Conservation (phyloP, 2,329 filamentous ascomycete genomes). For the Ascocoryne sarcoides region DNA sequence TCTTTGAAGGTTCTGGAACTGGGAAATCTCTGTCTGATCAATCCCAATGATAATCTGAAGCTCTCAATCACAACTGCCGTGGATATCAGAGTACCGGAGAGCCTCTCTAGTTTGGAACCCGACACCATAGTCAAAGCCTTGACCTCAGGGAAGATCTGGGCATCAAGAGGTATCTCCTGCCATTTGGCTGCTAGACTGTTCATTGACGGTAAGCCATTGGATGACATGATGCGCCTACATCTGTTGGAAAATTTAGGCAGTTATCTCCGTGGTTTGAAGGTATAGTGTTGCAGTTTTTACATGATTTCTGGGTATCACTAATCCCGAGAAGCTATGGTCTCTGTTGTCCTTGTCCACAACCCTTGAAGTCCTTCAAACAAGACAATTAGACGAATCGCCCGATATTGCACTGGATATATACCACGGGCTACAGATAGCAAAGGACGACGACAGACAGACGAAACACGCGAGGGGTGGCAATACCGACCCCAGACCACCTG, state of each 20-base stretch:
- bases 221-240: not conserved
- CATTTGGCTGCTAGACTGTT: slow-evolving; percentile 11
- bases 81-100: slow-evolving; percentile 1
- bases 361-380: slow-evolving; percentile 5
- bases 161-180: slow-evolving; percentile 12
- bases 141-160: slow-evolving; percentile 18
- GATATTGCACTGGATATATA: not conserved
- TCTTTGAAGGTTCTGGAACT: slow-evolving; percentile 9
- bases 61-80: slow-evolving; percentile 10
- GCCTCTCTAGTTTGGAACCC: not conserved
- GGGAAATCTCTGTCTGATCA: slow-evolving; percentile 11
- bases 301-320: slow-evolving; percentile 1
- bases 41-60: slow-evolving; percentile 7
- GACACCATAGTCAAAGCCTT: slow-evolving; percentile 5
- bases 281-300: no score
- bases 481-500: slow-evolving; percentile 13
- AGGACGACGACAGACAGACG: not conserved
- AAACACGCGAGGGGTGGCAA: not conserved
- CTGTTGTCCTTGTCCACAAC: slow-evolving; percentile 17
- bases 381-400: not conserved
- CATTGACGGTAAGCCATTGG: slow-evolving; percentile 9
- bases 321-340: slow-evolving; percentile 21
- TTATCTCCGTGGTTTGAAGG: slow-evolving; percentile 7
- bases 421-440: not conserved
- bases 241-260: slow-evolving; percentile 12